Percentiles rank a stretch among this genome's conserved stretches.
These are phyloP conservation scores for Scheffersomyces amazonensis DNA, from an alignment of 805 yeast species.

Conservation along the genomic window DNA sequence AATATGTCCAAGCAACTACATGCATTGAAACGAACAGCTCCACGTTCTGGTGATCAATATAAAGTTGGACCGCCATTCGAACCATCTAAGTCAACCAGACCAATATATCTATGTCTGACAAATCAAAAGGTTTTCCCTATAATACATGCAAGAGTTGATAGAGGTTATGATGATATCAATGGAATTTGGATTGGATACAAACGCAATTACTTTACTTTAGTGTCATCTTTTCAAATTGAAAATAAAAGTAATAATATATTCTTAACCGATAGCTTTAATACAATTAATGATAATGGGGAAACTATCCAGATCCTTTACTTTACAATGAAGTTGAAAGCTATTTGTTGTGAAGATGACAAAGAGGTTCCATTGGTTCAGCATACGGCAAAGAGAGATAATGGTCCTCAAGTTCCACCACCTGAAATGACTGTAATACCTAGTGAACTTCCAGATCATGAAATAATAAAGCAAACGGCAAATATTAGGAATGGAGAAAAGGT, in stretches of 20 bases:
- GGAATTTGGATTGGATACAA: constrained; percentile 70
- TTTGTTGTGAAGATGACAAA: constrained; percentile 48
- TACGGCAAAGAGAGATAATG: constrained; percentile 71
- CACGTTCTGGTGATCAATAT: constrained; percentile 63
- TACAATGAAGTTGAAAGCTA: constrained; percentile 51
- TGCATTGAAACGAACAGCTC: constrained; percentile 51
- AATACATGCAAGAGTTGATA: constrained; percentile 54
- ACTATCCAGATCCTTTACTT: constrained; percentile 40
- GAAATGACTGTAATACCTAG: constrained; percentile 56
- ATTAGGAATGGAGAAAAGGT: constrained; percentile 55
- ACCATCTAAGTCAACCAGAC: constrained; percentile 18
- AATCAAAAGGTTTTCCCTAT: constrained; percentile 30
- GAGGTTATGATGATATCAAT: constrained; percentile 54
- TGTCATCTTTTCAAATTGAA: constrained; percentile 47
- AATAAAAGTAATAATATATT: constrained; percentile 25
- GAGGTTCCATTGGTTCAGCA: constrained; percentile 58
- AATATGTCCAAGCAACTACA: too few species aligned
- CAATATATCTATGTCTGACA: not conserved
- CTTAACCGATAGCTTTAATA: constrained; percentile 29
- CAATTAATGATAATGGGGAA: constrained; percentile 17
- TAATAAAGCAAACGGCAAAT: constrained; percentile 58
- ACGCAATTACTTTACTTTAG: constrained; percentile 66
- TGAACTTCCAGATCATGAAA: constrained; percentile 52
- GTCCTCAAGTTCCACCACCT: constrained; percentile 64
- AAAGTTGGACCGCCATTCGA: constrained; percentile 63